These are phyloP conservation scores for Candida verbasci DNA, from an alignment of 805 yeast species.

Conservation along the genomic window DNA sequence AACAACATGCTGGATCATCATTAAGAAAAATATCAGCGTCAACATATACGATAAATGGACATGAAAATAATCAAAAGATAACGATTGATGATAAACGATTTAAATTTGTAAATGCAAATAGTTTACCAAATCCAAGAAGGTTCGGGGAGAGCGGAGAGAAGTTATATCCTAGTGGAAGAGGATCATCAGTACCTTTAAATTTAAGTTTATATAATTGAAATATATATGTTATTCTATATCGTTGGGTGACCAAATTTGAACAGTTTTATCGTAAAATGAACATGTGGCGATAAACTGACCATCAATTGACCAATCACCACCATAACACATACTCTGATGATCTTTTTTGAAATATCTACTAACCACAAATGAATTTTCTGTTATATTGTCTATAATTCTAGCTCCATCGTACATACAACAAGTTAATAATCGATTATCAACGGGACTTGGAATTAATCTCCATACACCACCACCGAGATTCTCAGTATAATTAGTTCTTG, in stretches of 20 bases:
- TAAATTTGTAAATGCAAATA: conserved; percentile 59
- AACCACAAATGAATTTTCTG: conserved; percentile 22
- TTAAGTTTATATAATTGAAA: conserved; percentile 32
- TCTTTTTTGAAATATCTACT: conserved; percentile 52
- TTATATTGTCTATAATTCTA: conserved; percentile 43
- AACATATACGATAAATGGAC: conserved; percentile 57
- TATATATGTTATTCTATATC: conserved; percentile 2
- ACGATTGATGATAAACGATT: conserved; percentile 68
- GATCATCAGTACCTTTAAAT: conserved; percentile 84
- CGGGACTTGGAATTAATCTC: conserved; percentile 70
- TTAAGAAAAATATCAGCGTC: conserved; percentile 61
- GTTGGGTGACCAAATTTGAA: conserved; percentile 63
- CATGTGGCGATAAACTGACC: conserved; percentile 64
- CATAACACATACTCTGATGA: conserved; percentile 92
- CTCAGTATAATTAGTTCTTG: conserved; percentile 38
- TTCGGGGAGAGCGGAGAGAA: conserved; percentile 52
- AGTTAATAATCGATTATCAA: conserved; percentile 51
- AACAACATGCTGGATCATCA: conserved; percentile 45
- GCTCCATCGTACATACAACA: conserved; percentile 98
- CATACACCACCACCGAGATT: conserved; percentile 93
- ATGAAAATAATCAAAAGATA: conserved; percentile 21
- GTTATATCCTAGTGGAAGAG: conserved; percentile 92
- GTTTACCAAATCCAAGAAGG: conserved; percentile 84
- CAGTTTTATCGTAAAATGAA: conserved; percentile 82
- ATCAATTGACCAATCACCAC: conserved; percentile 76